Evolutionary conservation across 176 grass and related monocot species (phyloP).

Genomic region (Triticum aestivum): DNA sequence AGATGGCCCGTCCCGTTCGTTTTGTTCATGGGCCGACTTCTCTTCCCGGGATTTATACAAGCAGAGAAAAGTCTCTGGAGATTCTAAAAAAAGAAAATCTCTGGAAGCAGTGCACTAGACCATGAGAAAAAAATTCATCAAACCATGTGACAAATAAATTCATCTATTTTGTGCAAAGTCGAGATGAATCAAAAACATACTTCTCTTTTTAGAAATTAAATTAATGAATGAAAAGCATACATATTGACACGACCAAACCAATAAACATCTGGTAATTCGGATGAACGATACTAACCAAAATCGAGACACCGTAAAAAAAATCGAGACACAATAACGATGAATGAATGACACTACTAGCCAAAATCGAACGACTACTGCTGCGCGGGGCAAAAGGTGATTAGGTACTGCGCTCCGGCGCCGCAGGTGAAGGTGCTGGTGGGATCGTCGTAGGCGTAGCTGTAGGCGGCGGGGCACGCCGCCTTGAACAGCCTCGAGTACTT

Average conservation of each 20-base stretch:
- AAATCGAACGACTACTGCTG: conserved; percentile 7
- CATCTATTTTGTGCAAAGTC: not conserved
- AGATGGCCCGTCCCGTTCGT: too few relatives aligned
- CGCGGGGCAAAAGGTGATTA: conserved; percentile 78
- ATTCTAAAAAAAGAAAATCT: too few relatives aligned
- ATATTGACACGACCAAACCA: not conserved
- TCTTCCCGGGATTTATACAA: not conserved
- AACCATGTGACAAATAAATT: not conserved
- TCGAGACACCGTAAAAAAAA: not conserved
- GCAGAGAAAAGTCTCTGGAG: too few relatives aligned
- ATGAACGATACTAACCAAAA: not conserved
- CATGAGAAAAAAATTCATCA: not conserved
- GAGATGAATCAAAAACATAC: too few relatives aligned
- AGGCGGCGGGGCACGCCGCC: conserved; percentile 66
- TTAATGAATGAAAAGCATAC: not conserved
- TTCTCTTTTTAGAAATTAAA: not conserved
- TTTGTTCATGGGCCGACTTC: not conserved
- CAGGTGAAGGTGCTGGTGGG: conserved; percentile 93
- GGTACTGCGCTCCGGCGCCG: conserved; percentile 55
- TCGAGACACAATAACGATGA: not conserved
- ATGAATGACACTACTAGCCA: not conserved
- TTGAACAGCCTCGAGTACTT: conserved; percentile 81
- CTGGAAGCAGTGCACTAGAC: too few relatives aligned
- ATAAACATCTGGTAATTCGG: not conserved
- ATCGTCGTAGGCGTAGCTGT: conserved; percentile 96